Conservation (phyloP, 768 basidiomycete genomes). For the Termitomyces sp. region DNA sequence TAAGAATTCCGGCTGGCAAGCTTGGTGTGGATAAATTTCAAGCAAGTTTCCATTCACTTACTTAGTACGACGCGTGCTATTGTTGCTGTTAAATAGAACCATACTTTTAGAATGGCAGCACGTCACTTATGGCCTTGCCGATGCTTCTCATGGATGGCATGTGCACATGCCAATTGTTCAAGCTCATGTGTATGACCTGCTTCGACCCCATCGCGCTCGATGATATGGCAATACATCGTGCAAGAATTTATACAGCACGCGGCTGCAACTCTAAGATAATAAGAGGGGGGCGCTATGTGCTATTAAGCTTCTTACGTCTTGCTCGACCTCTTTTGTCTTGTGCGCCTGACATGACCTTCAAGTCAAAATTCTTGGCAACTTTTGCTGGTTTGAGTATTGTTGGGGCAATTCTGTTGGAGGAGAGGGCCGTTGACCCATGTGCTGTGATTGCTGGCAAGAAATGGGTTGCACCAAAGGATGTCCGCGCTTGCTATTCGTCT, state of each 20-base stretch:
- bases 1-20: background rate
- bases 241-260: background rate
- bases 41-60: background rate
- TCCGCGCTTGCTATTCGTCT: conserved; percentile 47
- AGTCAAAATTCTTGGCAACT: conserved; percentile 2
- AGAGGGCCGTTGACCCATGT: conserved; percentile 38
- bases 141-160: background rate
- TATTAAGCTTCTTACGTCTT: background rate
- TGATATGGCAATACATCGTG: background rate
- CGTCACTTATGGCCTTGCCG: background rate
- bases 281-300: background rate
- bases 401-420: conserved; percentile 2
- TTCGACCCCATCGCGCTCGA: conserved; percentile 2
- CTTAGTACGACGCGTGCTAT: background rate
- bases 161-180: background rate
- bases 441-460: conserved; percentile 47
- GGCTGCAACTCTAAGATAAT: background rate
- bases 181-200: background rate
- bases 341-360: conserved; percentile 6
- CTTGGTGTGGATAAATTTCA: background rate
- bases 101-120: background rate
- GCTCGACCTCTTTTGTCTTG: background rate
- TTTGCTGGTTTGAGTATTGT: conserved; percentile 10
- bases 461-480: conserved; percentile 51
- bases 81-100: no score